A percentile compares a stretch with the other conserved stretches of the same genome.
phyloP scores from a whole-genome alignment of 164 flowering plant species.

The Nymphaea thermarum region DNA sequence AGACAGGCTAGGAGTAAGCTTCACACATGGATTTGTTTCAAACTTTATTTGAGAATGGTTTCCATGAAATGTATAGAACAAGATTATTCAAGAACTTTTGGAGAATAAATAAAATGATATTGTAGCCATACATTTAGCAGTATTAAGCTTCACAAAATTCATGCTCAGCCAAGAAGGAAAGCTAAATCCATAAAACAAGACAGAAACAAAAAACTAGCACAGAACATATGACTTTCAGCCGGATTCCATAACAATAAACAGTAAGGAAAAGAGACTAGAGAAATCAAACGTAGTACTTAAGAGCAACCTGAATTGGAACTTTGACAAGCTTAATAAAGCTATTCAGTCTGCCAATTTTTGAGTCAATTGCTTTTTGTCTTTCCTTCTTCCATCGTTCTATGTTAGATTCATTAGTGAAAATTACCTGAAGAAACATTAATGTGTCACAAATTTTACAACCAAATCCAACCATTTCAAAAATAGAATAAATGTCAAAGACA shows the following conservation, averaged over 20 bases:
- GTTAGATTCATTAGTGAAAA: conserved; percentile 91
- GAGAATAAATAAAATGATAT: too few species aligned
- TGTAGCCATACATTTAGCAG: too few species aligned
- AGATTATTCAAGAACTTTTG: too few species aligned
- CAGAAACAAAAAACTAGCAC: too few species aligned
- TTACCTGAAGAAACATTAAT: conserved; percentile 35
- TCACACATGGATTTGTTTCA: too few species aligned
- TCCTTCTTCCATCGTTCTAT: conserved; percentile 89
- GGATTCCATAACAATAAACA: neutral
- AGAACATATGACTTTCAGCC: neutral
- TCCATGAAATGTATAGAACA: too few species aligned
- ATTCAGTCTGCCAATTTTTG: conserved; percentile 71
- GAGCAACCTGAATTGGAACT: conserved; percentile 69
- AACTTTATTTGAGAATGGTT: too few species aligned
- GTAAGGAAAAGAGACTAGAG: neutral
- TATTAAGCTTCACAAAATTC: too few species aligned
- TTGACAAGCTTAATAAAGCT: conserved; percentile 53
- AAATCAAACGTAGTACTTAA: neutral
- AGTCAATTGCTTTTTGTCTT: conserved; percentile 81
- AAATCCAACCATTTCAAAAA: conserved; percentile 2
- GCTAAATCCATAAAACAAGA: too few species aligned
- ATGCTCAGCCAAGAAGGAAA: too few species aligned
- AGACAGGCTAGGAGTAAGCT: too few species aligned
- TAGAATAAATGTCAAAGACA: neutral
- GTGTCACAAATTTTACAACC: too few species aligned